A percentile compares a stretch with the other conserved stretches of the same genome.
These are phyloP conservation scores for Colletotrichum orchidophilum DNA, from an alignment of 2,329 filamentous ascomycete species.

Conservation along the genomic window DNA sequence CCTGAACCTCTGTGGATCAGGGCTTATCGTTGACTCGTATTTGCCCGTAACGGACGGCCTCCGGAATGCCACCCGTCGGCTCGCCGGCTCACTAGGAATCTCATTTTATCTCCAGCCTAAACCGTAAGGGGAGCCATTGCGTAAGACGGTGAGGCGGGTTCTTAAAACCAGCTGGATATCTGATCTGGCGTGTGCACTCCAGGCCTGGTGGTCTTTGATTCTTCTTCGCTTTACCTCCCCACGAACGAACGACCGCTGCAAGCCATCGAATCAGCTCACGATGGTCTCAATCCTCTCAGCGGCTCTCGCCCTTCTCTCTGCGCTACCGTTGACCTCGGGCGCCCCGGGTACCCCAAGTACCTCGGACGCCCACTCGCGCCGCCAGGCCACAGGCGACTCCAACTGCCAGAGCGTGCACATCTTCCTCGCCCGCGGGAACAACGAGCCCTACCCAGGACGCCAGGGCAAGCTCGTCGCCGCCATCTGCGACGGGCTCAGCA, in stretches of 20 bases:
- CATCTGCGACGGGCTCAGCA: conserved; percentile 40
- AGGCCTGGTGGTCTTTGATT: too few relatives aligned
- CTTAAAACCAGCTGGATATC: background rate
- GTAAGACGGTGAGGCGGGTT: background rate
- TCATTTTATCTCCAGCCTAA: background rate
- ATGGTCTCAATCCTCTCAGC: conserved; percentile 23
- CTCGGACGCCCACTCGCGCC: conserved; percentile 9
- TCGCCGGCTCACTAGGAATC: background rate
- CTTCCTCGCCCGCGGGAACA: conserved; percentile 42
- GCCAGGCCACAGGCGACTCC: conserved; percentile 19
- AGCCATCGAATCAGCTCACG: background rate
- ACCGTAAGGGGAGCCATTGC: background rate
- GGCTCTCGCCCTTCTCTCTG: conserved; percentile 11
- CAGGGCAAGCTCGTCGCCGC: conserved; percentile 40
- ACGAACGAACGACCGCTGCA: background rate
- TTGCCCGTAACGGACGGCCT: conserved; percentile 5
- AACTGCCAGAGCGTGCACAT: conserved; percentile 42
- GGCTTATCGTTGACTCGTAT: conserved; percentile 28
- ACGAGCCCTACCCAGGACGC: conserved; percentile 43
- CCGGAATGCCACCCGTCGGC: background rate
- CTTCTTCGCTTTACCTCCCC: background rate
- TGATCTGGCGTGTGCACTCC: background rate
- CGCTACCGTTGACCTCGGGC: conserved; percentile 5
- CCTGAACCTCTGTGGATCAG: conserved; percentile 14
- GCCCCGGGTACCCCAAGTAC: conserved; percentile 9